A percentile compares a stretch with the other conserved stretches of the same genome.
Evolutionary conservation across 768 basidiomycete genomes (phyloP).

Genomic region (Melanogaster broomeanus): DNA sequence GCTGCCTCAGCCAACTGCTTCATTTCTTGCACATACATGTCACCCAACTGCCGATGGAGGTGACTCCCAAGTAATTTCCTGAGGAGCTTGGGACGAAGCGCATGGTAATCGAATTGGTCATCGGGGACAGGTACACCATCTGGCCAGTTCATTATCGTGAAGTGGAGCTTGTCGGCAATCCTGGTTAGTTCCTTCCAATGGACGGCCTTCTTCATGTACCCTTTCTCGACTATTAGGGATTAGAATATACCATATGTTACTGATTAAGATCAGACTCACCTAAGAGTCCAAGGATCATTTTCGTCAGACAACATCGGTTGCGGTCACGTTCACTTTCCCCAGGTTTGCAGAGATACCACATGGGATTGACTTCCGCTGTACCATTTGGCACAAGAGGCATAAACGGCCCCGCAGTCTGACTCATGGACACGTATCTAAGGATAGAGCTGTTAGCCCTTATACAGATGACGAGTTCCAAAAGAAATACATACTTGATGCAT

Average conservation of each 20-base stretch:
- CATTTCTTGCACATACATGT: background rate
- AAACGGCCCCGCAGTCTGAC: background rate
- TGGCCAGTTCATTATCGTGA: background rate
- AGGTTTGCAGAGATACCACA: background rate
- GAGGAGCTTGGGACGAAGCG: background rate
- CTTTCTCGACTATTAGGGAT: background rate
- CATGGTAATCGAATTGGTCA: background rate
- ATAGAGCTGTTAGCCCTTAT: background rate
- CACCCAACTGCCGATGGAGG: background rate
- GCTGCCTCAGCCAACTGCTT: background rate
- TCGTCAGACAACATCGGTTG: background rate
- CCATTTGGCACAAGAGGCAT: background rate
- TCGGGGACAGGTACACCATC: background rate
- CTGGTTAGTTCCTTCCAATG: background rate
- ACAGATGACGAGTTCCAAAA: background rate
- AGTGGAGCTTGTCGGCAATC: background rate
- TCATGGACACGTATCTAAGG: background rate
- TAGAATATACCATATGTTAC: background rate
- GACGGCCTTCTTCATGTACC: background rate
- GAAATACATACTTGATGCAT: background rate
- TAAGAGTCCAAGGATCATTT: background rate
- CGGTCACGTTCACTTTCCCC: background rate
- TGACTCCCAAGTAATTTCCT: background rate
- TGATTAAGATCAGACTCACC: background rate
- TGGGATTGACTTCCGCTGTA: background rate